A percentile compares a stretch with the other conserved stretches of the same genome.
Conservation (phyloP, 2,329 filamentous ascomycete genomes). For the Talaromyces amestolkiae region DNA sequence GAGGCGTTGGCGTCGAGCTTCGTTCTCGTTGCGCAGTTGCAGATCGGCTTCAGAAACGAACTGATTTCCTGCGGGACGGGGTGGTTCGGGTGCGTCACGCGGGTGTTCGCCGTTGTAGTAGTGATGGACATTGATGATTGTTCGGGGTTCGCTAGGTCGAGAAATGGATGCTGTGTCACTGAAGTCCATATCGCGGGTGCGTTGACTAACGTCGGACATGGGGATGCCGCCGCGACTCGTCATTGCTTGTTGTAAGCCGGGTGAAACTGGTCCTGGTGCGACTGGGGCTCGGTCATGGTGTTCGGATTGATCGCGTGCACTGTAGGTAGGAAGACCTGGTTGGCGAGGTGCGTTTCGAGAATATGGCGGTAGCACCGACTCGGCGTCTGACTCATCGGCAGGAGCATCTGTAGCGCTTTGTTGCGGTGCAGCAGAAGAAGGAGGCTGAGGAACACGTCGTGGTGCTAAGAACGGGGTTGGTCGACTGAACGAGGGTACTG, state of each 20-base stretch:
- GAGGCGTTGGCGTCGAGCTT: constrained; percentile 56
- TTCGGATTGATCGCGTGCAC: constrained; percentile 25
- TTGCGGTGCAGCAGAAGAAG: not conserved
- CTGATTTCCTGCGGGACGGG: constrained; percentile 17
- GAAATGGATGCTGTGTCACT: not conserved
- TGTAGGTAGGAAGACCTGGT: constrained; percentile 57
- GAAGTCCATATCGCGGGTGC: constrained; percentile 11
- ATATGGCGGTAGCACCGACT: constrained; percentile 51
- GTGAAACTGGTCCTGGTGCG: constrained; percentile 62
- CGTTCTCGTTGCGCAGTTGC: constrained; percentile 29
- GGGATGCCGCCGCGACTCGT: constrained; percentile 60
- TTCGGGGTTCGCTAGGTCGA: not conserved
- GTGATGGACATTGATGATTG: constrained; percentile 23
- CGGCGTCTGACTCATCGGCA: not conserved
- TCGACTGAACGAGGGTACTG: constrained; percentile 1
- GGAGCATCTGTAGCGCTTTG: not conserved
- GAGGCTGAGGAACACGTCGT: not conserved
- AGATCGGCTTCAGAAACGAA: constrained; percentile 22
- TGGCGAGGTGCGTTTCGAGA: constrained; percentile 45
- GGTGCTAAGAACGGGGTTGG: constrained; percentile 5
- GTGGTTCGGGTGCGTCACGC: constrained; percentile 27
- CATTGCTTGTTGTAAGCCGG: constrained; percentile 62
- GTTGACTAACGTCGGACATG: constrained; percentile 55
- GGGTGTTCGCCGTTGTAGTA: constrained; percentile 29
- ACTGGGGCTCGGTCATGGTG: constrained; percentile 26